These are phyloP conservation scores for Stylonectria norvegica DNA, from an alignment of 2,329 filamentous ascomycete genomes.

Conservation along the genomic window DNA sequence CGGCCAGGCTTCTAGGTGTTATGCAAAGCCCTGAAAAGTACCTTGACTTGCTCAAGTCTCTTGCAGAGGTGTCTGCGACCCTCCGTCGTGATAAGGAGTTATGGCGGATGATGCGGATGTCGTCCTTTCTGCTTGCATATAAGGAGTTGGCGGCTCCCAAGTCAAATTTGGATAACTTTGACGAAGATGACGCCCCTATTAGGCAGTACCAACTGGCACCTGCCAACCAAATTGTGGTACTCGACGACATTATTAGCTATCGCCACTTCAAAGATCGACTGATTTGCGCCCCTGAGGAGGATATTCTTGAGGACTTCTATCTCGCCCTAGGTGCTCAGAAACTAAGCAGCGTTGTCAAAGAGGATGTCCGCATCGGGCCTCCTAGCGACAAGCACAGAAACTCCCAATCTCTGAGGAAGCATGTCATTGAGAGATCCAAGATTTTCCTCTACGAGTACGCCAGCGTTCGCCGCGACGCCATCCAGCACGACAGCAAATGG, in stretches of 20 bases:
- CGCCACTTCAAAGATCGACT: conserved; percentile 82
- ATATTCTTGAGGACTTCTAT: conserved; percentile 81
- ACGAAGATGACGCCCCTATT: conserved; percentile 62
- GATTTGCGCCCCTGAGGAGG: conserved; percentile 86
- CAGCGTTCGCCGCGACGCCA: conserved; percentile 68
- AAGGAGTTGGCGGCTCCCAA: conserved; percentile 61
- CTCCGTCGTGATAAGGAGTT: conserved; percentile 78
- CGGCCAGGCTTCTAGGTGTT: conserved; percentile 73
- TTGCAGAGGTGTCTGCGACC: conserved; percentile 67
- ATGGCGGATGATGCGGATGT: conserved; percentile 69
- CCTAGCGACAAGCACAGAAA: conserved; percentile 62
- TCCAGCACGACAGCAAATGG: conserved; percentile 87
- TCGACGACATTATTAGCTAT: conserved; percentile 88
- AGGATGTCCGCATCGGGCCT: conserved; percentile 70
- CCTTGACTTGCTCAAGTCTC: conserved; percentile 71
- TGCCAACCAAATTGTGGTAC: conserved; percentile 69
- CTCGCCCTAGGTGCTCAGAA: conserved; percentile 71
- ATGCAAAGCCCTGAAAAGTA: conserved; percentile 85
- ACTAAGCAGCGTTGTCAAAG: conserved; percentile 73
- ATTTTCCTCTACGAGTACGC: conserved; percentile 79
- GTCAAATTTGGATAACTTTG: conserved; percentile 46
- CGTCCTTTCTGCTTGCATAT: conserved; percentile 79
- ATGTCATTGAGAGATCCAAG: conserved; percentile 82
- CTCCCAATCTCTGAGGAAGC: conserved; percentile 69
- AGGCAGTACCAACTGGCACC: conserved; percentile 75